Evolutionary conservation across 2,329 filamentous ascomycete species (phyloP).

Genomic region (Dothideomycetes sp.): DNA sequence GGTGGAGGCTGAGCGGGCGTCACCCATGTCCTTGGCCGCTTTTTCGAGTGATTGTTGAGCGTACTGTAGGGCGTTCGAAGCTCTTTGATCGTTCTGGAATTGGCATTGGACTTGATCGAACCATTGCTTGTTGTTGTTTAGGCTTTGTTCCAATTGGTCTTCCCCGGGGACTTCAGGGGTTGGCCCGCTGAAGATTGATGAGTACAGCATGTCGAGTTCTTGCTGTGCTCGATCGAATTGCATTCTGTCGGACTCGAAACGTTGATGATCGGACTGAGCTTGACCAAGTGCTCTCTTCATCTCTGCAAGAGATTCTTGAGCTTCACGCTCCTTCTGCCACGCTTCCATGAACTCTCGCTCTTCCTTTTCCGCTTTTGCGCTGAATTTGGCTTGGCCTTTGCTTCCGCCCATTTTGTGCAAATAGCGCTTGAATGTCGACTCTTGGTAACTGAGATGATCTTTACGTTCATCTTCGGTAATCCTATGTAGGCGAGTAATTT

Average conservation of each 20-base stretch:
- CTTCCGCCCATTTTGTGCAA: slow-evolving; percentile 43
- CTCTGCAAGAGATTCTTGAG: slow-evolving; percentile 34
- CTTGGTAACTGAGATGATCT: slow-evolving; percentile 45
- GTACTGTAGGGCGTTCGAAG: slow-evolving; percentile 25
- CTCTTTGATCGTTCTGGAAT: slow-evolving; percentile 36
- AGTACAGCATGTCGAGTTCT: slow-evolving; percentile 45
- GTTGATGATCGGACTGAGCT: slow-evolving; percentile 29
- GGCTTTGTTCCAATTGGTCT: slow-evolving; percentile 35
- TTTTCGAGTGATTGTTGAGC: slow-evolving; percentile 30
- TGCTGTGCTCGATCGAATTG: slow-evolving; percentile 35
- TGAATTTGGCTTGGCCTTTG: slow-evolving; percentile 37
- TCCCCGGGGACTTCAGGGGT: slow-evolving; percentile 47
- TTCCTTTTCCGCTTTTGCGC: slow-evolving; percentile 43
- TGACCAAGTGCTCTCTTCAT: slow-evolving; percentile 33
- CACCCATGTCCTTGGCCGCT: slow-evolving; percentile 33
- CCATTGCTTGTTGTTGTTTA: slow-evolving; percentile 12
- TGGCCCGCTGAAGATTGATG: slow-evolving; percentile 45
- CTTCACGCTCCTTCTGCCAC: slow-evolving; percentile 40
- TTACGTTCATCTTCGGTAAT: slow-evolving; percentile 40
- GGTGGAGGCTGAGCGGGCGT: slow-evolving; percentile 34
- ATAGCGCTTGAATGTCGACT: slow-evolving; percentile 45
- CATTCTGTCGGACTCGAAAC: slow-evolving; percentile 30
- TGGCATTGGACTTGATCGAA: slow-evolving; percentile 10
- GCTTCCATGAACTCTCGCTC: slow-evolving; percentile 48
- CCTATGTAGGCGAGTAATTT: slow-evolving; percentile 32